phyloP scores from a whole-genome alignment of 2,329 filamentous ascomycete genomes.

The Stagonosporopsis tanaceti region DNA sequence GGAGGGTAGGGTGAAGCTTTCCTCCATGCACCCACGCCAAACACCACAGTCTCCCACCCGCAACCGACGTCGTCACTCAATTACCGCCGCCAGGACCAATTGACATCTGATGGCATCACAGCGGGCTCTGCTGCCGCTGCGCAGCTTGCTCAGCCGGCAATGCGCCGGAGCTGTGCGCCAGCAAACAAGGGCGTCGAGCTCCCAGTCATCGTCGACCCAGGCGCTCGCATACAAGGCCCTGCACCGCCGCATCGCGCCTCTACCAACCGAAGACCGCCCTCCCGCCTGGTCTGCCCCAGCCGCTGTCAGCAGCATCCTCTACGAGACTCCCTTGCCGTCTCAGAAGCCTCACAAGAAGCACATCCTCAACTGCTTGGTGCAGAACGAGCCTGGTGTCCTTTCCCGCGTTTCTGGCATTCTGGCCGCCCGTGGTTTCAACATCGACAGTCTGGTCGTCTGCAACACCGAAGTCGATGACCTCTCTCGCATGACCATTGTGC shows the following conservation, averaged over 20 bases:
- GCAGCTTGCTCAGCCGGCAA: conserved; percentile 41
- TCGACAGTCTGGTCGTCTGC: conserved; percentile 97
- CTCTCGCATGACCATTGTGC: conserved; percentile 97
- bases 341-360: conserved; percentile 88
- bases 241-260: conserved; percentile 86
- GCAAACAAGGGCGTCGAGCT: conserved; percentile 51
- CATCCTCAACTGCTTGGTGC: conserved; percentile 96
- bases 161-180: conserved; percentile 37
- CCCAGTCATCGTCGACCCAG: conserved; percentile 74
- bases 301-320: conserved; percentile 97
- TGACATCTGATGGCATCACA: conserved; percentile 52
- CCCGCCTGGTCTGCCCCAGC: conserved; percentile 88
- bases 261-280: conserved; percentile 77
- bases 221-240: conserved; percentile 97
- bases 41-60: background rate
- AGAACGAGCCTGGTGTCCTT: conserved; percentile 97
- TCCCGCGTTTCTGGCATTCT: conserved; percentile 96
- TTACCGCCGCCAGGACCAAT: conserved; percentile 26
- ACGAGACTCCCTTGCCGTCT: conserved; percentile 91
- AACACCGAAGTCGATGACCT: conserved; percentile 97
- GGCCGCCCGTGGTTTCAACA: conserved; percentile 97
- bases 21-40: conserved; percentile 5
- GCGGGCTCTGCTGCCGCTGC: conserved; percentile 52
- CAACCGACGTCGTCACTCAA: conserved; percentile 22
- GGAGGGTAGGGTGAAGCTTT: conserved; percentile 2